Evolutionary conservation across 306 rosid species (phyloP).

Genomic region (Trifolium dubium): DNA sequence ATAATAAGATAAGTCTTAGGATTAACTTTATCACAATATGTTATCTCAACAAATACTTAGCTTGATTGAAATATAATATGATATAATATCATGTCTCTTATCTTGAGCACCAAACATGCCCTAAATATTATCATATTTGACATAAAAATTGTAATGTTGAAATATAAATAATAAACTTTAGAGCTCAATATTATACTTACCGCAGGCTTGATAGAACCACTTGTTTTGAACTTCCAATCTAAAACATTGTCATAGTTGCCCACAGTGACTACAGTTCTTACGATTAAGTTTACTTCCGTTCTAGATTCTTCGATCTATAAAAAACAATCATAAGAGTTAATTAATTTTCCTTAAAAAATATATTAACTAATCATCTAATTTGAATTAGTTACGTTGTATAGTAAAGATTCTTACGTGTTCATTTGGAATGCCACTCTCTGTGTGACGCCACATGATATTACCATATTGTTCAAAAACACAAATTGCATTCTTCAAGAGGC

Average conservation of each 20-base stretch:
- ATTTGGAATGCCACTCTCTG: slow-evolving; percentile 44
- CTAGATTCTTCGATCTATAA: slow-evolving; percentile 39
- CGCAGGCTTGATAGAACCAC: slow-evolving; percentile 46
- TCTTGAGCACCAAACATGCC: too few species aligned
- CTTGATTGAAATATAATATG: too few species aligned
- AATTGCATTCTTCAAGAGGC: slow-evolving; percentile 28
- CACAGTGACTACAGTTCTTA: slow-evolving; percentile 44
- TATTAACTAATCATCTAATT: not conserved
- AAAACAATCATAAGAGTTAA: not conserved
- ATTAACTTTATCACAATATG: too few species aligned
- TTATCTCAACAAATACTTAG: too few species aligned
- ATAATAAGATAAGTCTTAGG: too few species aligned
- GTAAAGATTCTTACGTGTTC: slow-evolving; percentile 3
- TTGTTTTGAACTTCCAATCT: slow-evolving; percentile 54
- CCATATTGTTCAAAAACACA: slow-evolving; percentile 51
- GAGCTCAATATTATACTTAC: slow-evolving; percentile 2
- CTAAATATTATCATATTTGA: too few species aligned
- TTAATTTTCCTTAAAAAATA: not conserved
- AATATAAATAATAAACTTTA: too few species aligned
- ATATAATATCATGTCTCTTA: too few species aligned
- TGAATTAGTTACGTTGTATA: not conserved
- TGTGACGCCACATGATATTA: slow-evolving; percentile 50
- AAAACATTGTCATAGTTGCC: slow-evolving; percentile 51
- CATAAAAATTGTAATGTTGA: too few species aligned
- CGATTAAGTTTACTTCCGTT: slow-evolving; percentile 45